These are phyloP conservation scores for Colletotrichum gloeosporioides DNA, from an alignment of 2,329 filamentous ascomycete genomes.

Conservation along the genomic window DNA sequence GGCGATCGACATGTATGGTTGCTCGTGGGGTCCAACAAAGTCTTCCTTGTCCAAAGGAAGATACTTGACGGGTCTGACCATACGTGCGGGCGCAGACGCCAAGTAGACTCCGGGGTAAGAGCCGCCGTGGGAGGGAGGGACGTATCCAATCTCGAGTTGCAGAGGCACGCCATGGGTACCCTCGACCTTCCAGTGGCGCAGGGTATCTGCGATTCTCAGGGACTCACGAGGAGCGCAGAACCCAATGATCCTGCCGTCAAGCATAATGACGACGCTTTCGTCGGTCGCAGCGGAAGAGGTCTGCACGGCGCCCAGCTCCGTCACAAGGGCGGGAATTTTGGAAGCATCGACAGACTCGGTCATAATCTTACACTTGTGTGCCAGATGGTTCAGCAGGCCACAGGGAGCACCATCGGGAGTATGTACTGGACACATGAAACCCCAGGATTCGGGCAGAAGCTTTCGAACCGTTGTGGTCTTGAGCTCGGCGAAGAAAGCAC, in stretches of 20 bases:
- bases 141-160: slow-evolving; percentile 89
- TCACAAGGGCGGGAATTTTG: slow-evolving; percentile 73
- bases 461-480: slow-evolving; percentile 98
- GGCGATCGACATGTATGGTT: slow-evolving; percentile 98
- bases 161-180: slow-evolving; percentile 80
- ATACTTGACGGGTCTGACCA: slow-evolving; percentile 93
- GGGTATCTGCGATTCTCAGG: slow-evolving; percentile 79
- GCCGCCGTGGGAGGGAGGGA: slow-evolving; percentile 87
- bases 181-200: slow-evolving; percentile 95
- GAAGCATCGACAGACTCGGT: slow-evolving; percentile 78
- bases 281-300: slow-evolving; percentile 79
- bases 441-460: slow-evolving; percentile 95
- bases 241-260: slow-evolving; percentile 89
- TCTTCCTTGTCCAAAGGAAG: slow-evolving; percentile 85
- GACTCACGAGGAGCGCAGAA: slow-evolving; percentile 90
- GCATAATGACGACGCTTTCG: slow-evolving; percentile 86
- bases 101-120: slow-evolving; percentile 97
- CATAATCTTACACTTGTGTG: slow-evolving; percentile 92
- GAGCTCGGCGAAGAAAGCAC: slow-evolving; percentile 96
- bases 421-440: slow-evolving; percentile 95
- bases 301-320: slow-evolving; percentile 79
- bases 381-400: slow-evolving; percentile 91
- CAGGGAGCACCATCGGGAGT: slow-evolving; percentile 96
- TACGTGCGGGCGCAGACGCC: slow-evolving; percentile 82
- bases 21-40: slow-evolving; percentile 90